Evolutionary conservation across 2,329 filamentous ascomycete species (phyloP).

Genomic region (Mycosphaerella sp.): DNA sequence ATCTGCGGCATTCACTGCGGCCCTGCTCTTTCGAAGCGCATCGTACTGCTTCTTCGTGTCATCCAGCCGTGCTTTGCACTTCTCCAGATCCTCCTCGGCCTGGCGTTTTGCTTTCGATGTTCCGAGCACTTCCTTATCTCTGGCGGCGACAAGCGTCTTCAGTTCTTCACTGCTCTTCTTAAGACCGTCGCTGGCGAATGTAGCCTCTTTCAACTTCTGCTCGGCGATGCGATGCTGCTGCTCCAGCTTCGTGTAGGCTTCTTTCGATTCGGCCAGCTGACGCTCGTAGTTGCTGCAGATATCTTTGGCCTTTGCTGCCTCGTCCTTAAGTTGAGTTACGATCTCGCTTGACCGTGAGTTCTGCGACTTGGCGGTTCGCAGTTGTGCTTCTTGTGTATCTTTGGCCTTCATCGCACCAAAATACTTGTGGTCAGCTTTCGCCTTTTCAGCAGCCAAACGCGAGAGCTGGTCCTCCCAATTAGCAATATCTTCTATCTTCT

Average conservation of each 20-base stretch:
- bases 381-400: constrained; percentile 75
- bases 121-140: constrained; percentile 62
- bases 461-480: constrained; percentile 71
- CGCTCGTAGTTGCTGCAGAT: constrained; percentile 83
- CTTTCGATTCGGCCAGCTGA: constrained; percentile 75
- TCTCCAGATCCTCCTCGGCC: constrained; percentile 67
- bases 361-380: constrained; percentile 70
- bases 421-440: constrained; percentile 96
- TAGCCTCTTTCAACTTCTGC: constrained; percentile 62
- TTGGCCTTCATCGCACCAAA: constrained; percentile 93
- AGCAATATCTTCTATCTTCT: constrained; percentile 74
- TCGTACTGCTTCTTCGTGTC: constrained; percentile 78
- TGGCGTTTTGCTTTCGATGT: constrained; percentile 58
- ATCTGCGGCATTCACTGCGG: constrained; percentile 59
- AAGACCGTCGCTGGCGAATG: constrained; percentile 63
- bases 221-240: constrained; percentile 71
- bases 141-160: constrained; percentile 65
- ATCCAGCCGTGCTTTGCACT: constrained; percentile 68
- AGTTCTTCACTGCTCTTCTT: constrained; percentile 72
- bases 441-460: constrained; percentile 76
- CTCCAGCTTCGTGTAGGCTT: constrained; percentile 65
- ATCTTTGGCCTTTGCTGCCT: constrained; percentile 69
- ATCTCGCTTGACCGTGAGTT: constrained; percentile 90
- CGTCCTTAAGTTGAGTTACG: constrained; percentile 85
- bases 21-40: constrained; percentile 76